phyloP scores from a whole-genome alignment of 257 asterid species.

The Penstemon eatonii region DNA sequence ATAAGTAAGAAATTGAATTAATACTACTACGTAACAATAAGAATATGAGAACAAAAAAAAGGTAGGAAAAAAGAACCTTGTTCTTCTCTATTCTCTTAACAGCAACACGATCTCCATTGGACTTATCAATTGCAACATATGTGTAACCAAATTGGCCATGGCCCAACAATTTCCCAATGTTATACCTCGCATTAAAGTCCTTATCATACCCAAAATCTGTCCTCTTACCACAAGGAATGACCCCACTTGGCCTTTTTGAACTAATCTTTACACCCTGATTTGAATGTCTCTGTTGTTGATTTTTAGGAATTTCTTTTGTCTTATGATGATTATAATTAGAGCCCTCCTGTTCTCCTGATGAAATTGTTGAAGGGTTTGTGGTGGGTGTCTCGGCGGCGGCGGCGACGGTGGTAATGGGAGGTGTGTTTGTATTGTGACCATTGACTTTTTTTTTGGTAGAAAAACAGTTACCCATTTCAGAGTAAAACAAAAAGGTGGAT shows the following conservation, averaged over 20 bases:
- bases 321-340: conserved; percentile 34
- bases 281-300: conserved; percentile 41
- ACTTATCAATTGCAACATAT: conserved; percentile 82
- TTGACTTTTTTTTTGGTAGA: conserved; percentile 57
- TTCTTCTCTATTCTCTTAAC: conserved; percentile 92
- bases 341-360: conserved; percentile 39
- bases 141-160: conserved; percentile 99
- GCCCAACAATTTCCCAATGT: conserved; percentile 85
- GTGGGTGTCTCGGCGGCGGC: conserved; percentile 31
- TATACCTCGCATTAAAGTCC: conserved; percentile 75
- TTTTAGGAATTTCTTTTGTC: conserved; percentile 36
- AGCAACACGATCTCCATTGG: conserved; percentile 94
- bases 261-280: conserved; percentile 44
- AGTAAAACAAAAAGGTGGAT: conserved; percentile 2
- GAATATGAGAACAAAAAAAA: not conserved
- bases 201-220: conserved; percentile 97
- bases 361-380: conserved; percentile 17
- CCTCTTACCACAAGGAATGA: conserved; percentile 81
- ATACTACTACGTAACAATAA: not conserved
- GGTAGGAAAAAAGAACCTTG: conserved; percentile 50
- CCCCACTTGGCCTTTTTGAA: conserved; percentile 62
- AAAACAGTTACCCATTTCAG: conserved; percentile 76
- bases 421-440: conserved; percentile 63
- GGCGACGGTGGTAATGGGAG: conserved; percentile 39
- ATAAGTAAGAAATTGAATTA: no score